Conservation (phyloP, 305 asterid genomes). For the Caryopteris hybrid region DNA sequence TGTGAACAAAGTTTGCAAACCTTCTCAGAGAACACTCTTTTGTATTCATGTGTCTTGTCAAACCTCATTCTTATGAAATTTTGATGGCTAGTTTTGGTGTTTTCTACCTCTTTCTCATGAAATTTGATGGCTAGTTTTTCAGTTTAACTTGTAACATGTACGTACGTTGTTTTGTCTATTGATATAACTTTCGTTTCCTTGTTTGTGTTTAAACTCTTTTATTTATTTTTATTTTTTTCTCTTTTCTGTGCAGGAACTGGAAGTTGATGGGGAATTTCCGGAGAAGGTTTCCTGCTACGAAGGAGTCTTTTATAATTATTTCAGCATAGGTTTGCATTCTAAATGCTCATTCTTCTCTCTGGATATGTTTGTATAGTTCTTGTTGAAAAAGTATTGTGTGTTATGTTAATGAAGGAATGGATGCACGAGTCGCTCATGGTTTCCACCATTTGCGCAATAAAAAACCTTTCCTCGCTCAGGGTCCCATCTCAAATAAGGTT, state of each 20-base stretch:
- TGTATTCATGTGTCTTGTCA: neutral
- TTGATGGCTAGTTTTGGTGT: neutral
- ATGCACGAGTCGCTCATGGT: slow-evolving; percentile 91
- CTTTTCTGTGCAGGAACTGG: slow-evolving; percentile 51
- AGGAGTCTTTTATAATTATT: slow-evolving; percentile 88
- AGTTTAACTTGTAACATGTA: neutral
- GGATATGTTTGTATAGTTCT: neutral
- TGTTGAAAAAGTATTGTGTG: slow-evolving; percentile 4
- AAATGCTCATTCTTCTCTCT: neutral
- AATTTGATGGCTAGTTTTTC: neutral
- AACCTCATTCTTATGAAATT: neutral
- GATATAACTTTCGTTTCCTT: neutral
- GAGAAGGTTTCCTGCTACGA: slow-evolving; percentile 62
- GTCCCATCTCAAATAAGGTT: slow-evolving; percentile 88
- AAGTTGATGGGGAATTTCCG: slow-evolving; percentile 61
- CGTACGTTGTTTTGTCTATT: neutral
- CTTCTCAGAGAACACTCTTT: neutral
- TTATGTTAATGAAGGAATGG: slow-evolving; percentile 66
- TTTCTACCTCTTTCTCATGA: no score
- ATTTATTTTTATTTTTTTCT: neutral
- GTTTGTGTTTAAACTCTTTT: neutral
- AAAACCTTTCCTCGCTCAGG: slow-evolving; percentile 85
- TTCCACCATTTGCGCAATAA: slow-evolving; percentile 87
- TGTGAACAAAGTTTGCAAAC: neutral
- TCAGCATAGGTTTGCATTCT: slow-evolving; percentile 72